Evolutionary conservation across 345 rosid species (phyloP), one percentile per base, ranked within the genome.

Genomic region (Lenwebbia sp.): DNA sequence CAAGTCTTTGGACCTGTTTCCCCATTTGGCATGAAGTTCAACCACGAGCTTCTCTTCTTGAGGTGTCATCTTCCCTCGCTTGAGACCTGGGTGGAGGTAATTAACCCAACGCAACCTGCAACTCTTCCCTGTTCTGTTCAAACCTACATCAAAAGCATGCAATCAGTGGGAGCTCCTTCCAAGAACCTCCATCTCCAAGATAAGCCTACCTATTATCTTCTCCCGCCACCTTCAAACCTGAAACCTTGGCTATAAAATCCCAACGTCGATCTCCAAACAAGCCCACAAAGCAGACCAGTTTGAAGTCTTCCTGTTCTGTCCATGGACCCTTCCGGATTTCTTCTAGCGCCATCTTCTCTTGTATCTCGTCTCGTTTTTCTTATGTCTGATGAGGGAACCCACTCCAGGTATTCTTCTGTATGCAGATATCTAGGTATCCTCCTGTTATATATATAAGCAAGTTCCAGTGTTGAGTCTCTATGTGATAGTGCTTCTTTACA

Each of bases 181-280:
- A 89, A 89, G 90, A 88, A 90, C 74, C 93, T 83, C 88, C 92
- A 91, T 94, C 92, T 65, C 92, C 92, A 84, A 87, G 85, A 90
- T 86, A 90, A 89, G 56, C 97, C 88, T 93, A 95, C 99, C 98
- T 94, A 94, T 89, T 88, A 91, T 88, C 89, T 88, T 94, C 99
- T 94, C 99, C 99, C 99, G 90, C 99, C 99, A 95, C 99, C 99
- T 95, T 96, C 99, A 97, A 97, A 97, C 99, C 99, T 97, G 99
- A 97, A 90, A 97, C 98, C 92, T 96, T 96, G 3, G 99, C 99
- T 83, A 97, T 92, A 93, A 93, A 97, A 89, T 97, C 99, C 99
- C 99, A 97, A 87, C 99, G 92, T 65, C 99, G 96, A 88, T 97
- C 99, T 56, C 99, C 99, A 84, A 97, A 95, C 76, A 95, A 88